Conservation (phyloP, 805 yeast genomes). For the Pichia cabralensis region DNA sequence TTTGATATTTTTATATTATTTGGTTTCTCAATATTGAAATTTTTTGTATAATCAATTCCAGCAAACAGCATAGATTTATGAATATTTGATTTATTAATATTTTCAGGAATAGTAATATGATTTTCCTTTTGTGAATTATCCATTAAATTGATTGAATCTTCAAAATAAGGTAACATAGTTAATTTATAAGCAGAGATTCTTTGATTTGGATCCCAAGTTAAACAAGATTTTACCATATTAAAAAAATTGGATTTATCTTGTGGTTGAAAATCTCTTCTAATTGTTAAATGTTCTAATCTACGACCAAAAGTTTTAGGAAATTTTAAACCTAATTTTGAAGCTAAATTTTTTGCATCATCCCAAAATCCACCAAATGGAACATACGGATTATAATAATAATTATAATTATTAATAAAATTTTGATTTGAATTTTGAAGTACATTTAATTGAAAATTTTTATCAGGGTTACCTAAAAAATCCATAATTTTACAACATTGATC, state of each 20-base stretch:
- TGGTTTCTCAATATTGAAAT: too few relatives aligned
- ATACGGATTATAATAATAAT: background rate
- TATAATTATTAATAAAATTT: background rate
- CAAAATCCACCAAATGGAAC: conserved; percentile 61
- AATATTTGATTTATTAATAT: too few relatives aligned
- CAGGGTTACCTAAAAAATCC: conserved; percentile 67
- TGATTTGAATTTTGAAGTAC: background rate
- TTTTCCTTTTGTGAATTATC: conserved; percentile 13
- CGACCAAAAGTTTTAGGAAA: conserved; percentile 44
- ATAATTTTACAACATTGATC: conserved; percentile 71
- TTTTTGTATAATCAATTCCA: too few relatives aligned
- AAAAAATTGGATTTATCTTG: conserved; percentile 30
- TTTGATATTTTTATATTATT: too few relatives aligned
- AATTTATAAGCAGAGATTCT: conserved; percentile 44
- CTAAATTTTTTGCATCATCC: conserved; percentile 50
- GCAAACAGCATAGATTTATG: too few relatives aligned
- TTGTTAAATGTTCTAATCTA: conserved; percentile 34
- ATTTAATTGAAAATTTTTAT: conserved; percentile 12
- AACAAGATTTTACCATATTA: conserved; percentile 37
- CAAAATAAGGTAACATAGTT: conserved; percentile 45
- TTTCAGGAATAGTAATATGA: background rate
- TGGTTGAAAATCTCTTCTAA: conserved; percentile 31
- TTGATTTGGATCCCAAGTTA: conserved; percentile 72
- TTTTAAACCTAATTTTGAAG: conserved; percentile 42
- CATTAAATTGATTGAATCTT: conserved; percentile 28